Evolutionary conservation across 306 rosid genomes (phyloP).

Genomic region (Quercus suber): DNA sequence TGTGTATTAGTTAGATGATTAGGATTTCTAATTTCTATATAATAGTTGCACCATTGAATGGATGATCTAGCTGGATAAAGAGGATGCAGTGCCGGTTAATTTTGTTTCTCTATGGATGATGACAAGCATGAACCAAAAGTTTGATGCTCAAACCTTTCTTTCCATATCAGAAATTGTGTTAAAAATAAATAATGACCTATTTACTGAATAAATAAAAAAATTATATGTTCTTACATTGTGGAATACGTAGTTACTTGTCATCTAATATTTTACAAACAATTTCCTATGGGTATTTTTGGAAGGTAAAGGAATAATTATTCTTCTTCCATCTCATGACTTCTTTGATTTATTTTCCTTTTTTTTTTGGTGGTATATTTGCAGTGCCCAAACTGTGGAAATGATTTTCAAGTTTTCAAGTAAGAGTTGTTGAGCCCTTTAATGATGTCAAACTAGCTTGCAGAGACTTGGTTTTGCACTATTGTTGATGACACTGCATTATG

Average conservation of each 20-base stretch:
- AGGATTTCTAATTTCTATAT: not conserved
- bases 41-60: not conserved
- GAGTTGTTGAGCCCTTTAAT: constrained; percentile 19
- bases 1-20: not conserved
- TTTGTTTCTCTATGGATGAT: not conserved
- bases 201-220: no score
- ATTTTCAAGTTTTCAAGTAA: constrained; percentile 96
- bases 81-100: not conserved
- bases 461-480: constrained; percentile 15
- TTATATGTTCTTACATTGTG: no score
- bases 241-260: no score
- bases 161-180: no score
- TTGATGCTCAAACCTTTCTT: not conserved
- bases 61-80: not conserved
- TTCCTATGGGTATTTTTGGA: not conserved
- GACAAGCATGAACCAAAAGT: not conserved
- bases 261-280: no score
- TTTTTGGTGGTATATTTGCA: constrained; percentile 38
- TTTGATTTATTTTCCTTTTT: constrained; percentile 9
- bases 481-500: not conserved
- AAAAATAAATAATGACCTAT: no score
- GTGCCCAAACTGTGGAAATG: constrained; percentile 97
- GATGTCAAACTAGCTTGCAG: constrained; percentile 10
- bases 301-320: not conserved
- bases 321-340: not conserved